These are phyloP conservation scores for Colletotrichum incanum DNA, from an alignment of 2,329 filamentous ascomycete species.

Conservation along the genomic window DNA sequence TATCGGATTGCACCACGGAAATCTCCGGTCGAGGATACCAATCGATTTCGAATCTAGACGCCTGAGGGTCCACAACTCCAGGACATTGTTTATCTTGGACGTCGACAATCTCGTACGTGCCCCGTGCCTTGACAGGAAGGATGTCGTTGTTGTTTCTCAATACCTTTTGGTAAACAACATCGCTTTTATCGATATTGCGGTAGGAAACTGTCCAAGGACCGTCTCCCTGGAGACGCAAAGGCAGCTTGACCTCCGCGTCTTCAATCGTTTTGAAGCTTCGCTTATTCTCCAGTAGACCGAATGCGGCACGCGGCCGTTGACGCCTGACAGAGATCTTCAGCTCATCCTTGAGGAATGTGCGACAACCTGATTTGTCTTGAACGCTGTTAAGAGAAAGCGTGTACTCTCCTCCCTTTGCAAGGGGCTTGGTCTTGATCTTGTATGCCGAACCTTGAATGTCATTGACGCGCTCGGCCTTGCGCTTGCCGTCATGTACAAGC, in stretches of 20 bases:
- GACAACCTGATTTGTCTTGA: conserved; percentile 89
- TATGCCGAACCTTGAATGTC: conserved; percentile 75
- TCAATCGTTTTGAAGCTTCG: conserved; percentile 83
- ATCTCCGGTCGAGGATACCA: conserved; percentile 89
- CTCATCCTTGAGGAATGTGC: conserved; percentile 87
- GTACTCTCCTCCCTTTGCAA: conserved; percentile 91
- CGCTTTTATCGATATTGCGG: conserved; percentile 73
- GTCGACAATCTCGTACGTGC: conserved; percentile 84
- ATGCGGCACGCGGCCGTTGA: conserved; percentile 88
- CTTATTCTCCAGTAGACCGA: conserved; percentile 88
- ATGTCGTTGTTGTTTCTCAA: conserved; percentile 76
- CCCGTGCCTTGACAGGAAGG: conserved; percentile 76
- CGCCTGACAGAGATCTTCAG: conserved; percentile 88
- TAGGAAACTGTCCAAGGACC: conserved; percentile 88
- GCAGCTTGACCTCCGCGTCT: conserved; percentile 80
- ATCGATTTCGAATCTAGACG: conserved; percentile 83
- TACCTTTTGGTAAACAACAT: conserved; percentile 62
- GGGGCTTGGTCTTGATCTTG: conserved; percentile 81
- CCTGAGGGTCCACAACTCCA: conserved; percentile 82
- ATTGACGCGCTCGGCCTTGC: conserved; percentile 77
- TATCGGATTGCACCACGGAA: conserved; percentile 75
- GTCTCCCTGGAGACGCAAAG: conserved; percentile 88
- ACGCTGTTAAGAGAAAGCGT: conserved; percentile 88
- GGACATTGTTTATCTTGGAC: conserved; percentile 87
- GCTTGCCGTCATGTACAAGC: conserved; percentile 89